phyloP scores from a whole-genome alignment of 495 filamentous ascomycete species.

The Penicillium antarcticum region DNA sequence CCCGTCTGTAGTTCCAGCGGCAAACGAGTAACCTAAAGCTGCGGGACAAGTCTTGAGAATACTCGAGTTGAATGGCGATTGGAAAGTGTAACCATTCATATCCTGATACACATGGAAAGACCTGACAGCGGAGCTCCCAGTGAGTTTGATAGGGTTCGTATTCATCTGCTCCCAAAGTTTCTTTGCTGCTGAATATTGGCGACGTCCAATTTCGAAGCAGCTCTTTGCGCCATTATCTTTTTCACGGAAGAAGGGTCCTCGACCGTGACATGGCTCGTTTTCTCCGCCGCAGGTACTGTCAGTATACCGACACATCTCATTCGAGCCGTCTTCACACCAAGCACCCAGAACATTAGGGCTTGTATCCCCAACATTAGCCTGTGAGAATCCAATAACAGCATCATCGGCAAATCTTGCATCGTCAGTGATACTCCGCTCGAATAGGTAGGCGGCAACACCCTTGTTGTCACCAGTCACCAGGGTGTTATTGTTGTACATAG shows the following conservation, averaged over 20 bases:
- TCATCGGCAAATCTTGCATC: conserved; percentile 53
- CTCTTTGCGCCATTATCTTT: conserved; percentile 68
- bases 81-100: conserved; percentile 71
- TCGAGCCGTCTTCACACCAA: conserved; percentile 74
- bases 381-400: conserved; percentile 94
- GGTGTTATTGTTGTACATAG: conserved; percentile 89
- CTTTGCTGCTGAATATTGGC: conserved; percentile 63
- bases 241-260: conserved; percentile 75
- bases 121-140: conserved; percentile 58
- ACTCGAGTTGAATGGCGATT: conserved; percentile 69
- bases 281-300: conserved; percentile 78
- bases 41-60: conserved; percentile 76
- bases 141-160: conserved; percentile 39
- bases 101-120: conserved; percentile 74
- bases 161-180: conserved; percentile 56
- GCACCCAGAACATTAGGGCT: conserved; percentile 84
- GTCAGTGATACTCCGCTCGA: conserved; percentile 67
- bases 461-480: conserved; percentile 94
- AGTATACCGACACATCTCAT: conserved; percentile 61
- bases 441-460: conserved; percentile 82
- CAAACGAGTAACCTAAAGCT: conserved; percentile 92
- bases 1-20: conserved; percentile 90
- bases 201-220: conserved; percentile 69
- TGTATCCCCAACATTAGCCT: conserved; percentile 91
- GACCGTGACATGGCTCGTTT: conserved; percentile 75